phyloP scores from a whole-genome alignment of 305 asterid genomes.

The Solanum hybrid region DNA sequence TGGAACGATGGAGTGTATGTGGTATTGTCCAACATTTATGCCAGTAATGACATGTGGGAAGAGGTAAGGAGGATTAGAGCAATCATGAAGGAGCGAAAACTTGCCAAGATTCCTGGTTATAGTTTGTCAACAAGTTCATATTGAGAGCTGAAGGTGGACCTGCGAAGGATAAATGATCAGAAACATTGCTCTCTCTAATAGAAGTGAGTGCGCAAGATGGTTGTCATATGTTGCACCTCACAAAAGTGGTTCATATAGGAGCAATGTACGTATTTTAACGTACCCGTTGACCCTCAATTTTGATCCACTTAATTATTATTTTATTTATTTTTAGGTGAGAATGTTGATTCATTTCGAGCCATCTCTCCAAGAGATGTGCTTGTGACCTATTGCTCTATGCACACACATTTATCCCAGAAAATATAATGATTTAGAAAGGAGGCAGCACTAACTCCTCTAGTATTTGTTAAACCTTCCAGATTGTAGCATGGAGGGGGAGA shows the following conservation, averaged over 20 bases:
- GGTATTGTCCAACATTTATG: conserved; percentile 81
- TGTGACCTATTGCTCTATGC: not conserved
- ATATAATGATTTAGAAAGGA: not conserved
- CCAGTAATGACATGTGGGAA: conserved; percentile 63
- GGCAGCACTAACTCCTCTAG: not conserved
- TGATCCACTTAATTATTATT: not conserved
- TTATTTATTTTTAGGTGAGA: not conserved
- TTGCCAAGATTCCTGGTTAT: conserved; percentile 60
- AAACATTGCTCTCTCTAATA: not conserved
- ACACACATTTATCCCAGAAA: not conserved
- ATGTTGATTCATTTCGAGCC: not conserved
- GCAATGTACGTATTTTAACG: not conserved
- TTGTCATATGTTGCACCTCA: not conserved
- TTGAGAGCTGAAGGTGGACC: not conserved
- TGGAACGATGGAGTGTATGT: conserved; percentile 69
- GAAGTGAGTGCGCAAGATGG: not conserved
- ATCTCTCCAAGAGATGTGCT: not conserved
- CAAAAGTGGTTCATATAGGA: not conserved
- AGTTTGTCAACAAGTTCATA: conserved; percentile 36
- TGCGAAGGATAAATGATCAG: not conserved
- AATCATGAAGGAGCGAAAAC: conserved; percentile 44
- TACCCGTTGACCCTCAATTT: not conserved
- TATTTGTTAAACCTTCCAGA: conserved; percentile 25
- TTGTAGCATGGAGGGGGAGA: conserved; percentile 94
- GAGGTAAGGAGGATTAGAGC: conserved; percentile 58